phyloP scores from a whole-genome alignment of 2,329 filamentous ascomycete species.

The Teratosphaeriaceae sp. region DNA sequence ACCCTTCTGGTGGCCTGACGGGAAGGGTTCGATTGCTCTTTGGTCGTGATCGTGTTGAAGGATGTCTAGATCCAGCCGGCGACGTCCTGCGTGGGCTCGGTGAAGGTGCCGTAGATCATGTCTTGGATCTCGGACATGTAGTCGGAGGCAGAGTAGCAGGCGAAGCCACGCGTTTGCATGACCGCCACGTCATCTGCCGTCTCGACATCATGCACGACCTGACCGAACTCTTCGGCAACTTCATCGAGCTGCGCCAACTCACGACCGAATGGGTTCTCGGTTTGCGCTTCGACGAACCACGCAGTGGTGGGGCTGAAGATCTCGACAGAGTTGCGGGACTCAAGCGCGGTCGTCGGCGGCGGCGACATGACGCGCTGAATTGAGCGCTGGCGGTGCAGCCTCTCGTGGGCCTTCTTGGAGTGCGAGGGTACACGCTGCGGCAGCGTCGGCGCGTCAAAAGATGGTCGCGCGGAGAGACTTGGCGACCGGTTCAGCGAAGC shows the following conservation, averaged over 20 bases:
- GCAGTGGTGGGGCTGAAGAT: constrained; percentile 30
- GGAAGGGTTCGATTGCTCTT: constrained; percentile 25
- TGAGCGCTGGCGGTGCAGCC: constrained; percentile 63
- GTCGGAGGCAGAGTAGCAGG: constrained; percentile 69
- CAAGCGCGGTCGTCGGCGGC: constrained; percentile 43
- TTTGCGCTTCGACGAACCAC: constrained; percentile 36
- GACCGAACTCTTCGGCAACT: constrained; percentile 78
- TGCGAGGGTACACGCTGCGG: constrained; percentile 77
- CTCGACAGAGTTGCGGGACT: constrained; percentile 45
- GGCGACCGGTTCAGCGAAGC: constrained; percentile 39
- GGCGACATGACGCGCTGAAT: constrained; percentile 38
- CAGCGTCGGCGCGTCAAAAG: constrained; percentile 56
- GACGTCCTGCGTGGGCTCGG: constrained; percentile 22
- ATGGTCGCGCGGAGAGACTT: constrained; percentile 48
- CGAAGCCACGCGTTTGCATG: constrained; percentile 62
- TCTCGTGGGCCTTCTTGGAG: constrained; percentile 79
- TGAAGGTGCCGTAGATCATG: constrained; percentile 47
- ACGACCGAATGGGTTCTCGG: constrained; percentile 68
- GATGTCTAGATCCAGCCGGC: constrained; percentile 11
- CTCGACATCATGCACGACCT: constrained; percentile 51
- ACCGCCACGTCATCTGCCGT: constrained; percentile 61
- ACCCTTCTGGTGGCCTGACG: constrained; percentile 20
- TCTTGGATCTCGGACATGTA: constrained; percentile 76
- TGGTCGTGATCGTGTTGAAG: constrained; percentile 11
- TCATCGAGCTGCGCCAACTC: constrained; percentile 91